Base-by-base conservation (phyloP, 169 alveolate species). In the Eimeria sp. region DNA sequence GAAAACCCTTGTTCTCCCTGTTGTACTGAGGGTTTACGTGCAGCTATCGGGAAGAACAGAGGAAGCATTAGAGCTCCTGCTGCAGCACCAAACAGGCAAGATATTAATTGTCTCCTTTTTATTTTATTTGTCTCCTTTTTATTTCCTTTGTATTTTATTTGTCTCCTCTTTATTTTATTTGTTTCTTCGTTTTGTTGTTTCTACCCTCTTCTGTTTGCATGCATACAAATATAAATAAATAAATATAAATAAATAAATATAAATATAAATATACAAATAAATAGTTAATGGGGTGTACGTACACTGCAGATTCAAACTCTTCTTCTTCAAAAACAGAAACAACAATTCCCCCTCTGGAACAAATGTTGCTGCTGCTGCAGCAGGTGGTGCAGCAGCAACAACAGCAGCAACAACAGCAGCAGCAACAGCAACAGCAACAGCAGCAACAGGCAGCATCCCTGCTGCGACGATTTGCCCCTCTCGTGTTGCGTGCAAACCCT, bases 381-480 rank as follows among this genome's bases (percentile, higher is more conserved):
- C 84, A 73, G 84, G 84, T 73, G 51, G 57, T 73, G 5, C 84
- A 73, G 84, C 84, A 73, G 84, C 84, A 73, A 49, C 76, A 65
- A 3, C 76, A 65, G 63, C 63, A 11, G 18, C 63, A 9, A 9
- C 22, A 54, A 3, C 63, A 54, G 4, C 63, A 54, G 63, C 63
- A 54, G 18, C 6, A 54, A 3, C 63, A 54, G 4, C 63, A 54
- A 34, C 40, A 34, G 40, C 40, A 34, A 34, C 40, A 34, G 63
- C 63, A 54, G 63, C 63, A 54, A 16, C 63, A 54, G 22, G 63
- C 63, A 54, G 63, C 63, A 54, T 9, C 63, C 11, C 63, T 54
- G 63, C 63, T 54, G 63, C 63, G 63, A 16, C 84, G 84, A 5
- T 73, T 73, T 40, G 54, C 84, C n/a, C 84, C 84, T 27, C 84